These are phyloP conservation scores for Elaeis oleifera DNA, from an alignment of 202 grass and related monocot genomes.

Conservation along the genomic window DNA sequence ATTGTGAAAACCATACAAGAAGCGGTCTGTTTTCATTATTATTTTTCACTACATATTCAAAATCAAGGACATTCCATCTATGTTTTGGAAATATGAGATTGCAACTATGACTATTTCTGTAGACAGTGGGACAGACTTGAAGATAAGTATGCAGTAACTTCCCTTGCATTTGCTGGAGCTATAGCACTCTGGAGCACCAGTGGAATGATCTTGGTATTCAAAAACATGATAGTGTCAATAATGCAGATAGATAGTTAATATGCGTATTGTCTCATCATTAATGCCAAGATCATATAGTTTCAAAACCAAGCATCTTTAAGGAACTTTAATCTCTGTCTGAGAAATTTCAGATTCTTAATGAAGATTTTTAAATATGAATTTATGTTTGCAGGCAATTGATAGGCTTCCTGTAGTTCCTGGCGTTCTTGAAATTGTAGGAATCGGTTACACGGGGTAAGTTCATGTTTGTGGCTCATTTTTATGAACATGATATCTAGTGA, in stretches of 20 bases:
- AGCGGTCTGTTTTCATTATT: conserved; percentile 42
- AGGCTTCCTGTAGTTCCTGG: conserved; percentile 77
- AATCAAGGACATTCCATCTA: conserved; percentile 10
- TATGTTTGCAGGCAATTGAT: conserved; percentile 56
- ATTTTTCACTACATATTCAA: neutral
- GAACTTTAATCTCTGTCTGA: too few relatives aligned
- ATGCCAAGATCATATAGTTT: too few relatives aligned
- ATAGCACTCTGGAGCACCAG: conserved; percentile 74
- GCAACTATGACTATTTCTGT: neutral
- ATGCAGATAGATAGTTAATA: neutral
- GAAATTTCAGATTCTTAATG: neutral
- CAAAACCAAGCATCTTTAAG: too few relatives aligned
- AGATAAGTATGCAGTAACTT: conserved; percentile 75
- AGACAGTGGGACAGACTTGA: conserved; percentile 66
- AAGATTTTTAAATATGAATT: neutral
- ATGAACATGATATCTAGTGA: neutral
- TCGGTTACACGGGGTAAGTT: conserved; percentile 71
- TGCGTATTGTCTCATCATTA: too few relatives aligned
- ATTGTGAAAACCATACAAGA: conserved; percentile 52
- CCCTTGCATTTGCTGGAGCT: conserved; percentile 45
- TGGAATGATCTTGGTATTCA: conserved; percentile 61
- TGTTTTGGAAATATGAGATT: conserved; percentile 16
- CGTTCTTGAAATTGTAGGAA: conserved; percentile 65
- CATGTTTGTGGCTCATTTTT: neutral
- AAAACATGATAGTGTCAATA: neutral